Evolutionary conservation across 2,329 filamentous ascomycete genomes (phyloP).

Genomic region (Neonectria neomacrospora): DNA sequence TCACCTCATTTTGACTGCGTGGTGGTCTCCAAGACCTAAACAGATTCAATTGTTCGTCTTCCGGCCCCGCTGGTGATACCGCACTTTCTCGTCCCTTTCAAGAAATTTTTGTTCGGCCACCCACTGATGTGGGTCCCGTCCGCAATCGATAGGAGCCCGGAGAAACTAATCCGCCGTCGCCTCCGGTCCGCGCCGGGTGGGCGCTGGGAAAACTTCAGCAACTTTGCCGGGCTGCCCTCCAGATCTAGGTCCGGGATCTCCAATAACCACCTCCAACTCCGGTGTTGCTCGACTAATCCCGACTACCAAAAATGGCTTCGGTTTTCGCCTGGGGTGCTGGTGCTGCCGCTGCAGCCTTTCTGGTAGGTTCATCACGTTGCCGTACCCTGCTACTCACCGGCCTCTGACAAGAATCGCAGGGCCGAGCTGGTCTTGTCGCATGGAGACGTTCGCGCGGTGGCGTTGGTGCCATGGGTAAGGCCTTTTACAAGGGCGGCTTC

Average conservation of each 20-base stretch:
- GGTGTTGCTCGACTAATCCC: slow-evolving; percentile 16
- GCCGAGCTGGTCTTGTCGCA: slow-evolving; percentile 91
- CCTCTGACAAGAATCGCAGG: slow-evolving; percentile 62
- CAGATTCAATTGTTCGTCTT: slow-evolving; percentile 40
- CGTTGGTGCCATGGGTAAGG: slow-evolving; percentile 83
- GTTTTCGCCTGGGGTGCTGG: slow-evolving; percentile 60
- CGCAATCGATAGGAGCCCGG: slow-evolving; percentile 43
- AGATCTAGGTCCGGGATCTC: slow-evolving; percentile 28
- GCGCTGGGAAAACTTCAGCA: slow-evolving; percentile 44
- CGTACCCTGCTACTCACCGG: not conserved
- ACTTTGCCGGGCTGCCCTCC: slow-evolving; percentile 32
- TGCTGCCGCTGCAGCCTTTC: slow-evolving; percentile 62
- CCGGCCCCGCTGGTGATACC: slow-evolving; percentile 40
- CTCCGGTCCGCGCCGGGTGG: slow-evolving; percentile 41
- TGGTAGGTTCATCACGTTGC: slow-evolving; percentile 51
- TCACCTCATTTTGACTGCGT: slow-evolving; percentile 43
- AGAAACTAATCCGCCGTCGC: slow-evolving; percentile 32
- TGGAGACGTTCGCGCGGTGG: slow-evolving; percentile 83
- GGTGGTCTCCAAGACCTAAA: slow-evolving; percentile 44
- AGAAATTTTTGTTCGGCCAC: slow-evolving; percentile 41
- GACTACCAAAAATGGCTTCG: slow-evolving; percentile 51
- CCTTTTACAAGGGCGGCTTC: slow-evolving; percentile 99
- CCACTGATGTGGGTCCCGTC: slow-evolving; percentile 18
- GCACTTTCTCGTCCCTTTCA: slow-evolving; percentile 37
- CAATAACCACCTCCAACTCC: slow-evolving; percentile 25